Base-by-base conservation (phyloP, 148 eudicot species). In the Linanthus parryae region DNA sequence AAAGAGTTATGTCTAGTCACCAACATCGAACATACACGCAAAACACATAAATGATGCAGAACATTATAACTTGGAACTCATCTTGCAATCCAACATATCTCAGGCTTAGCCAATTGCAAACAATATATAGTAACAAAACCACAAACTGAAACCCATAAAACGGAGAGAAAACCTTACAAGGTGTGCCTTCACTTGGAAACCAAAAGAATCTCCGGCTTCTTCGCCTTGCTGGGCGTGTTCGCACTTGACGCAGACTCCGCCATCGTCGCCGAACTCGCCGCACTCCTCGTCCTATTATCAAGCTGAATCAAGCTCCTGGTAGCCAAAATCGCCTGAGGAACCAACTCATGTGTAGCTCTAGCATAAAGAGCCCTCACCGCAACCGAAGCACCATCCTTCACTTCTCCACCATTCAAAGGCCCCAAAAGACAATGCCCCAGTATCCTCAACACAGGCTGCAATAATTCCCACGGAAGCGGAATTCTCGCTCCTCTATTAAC, bases 391-490 rank as follows among this genome's bases (percentile, higher is more conserved):
- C 72, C 67, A 37, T 81, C 73, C 65, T 67, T 84, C 26, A 91
- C 76, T 26, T 76, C 87, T 18, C 68, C 71, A 0, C 65, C 59
- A 68, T 72, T 71, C 25, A 83, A 61, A n/a, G 85, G 95, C 11
- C 78, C 95, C 66, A 86, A 52, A 30, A 91, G 74, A 52, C 95
- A 91, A 48, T 91, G 98, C 9, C 89, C 98, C 14, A 91, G 59
- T 26, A 91, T 83, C 63, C 95, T 83, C 54, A 90, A 50, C 48
- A 76, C 45, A 0, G 95, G 97, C 76, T 85, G 97, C 53, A 85
- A 46, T 26, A 90, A 63, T 73, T 90, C 97, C 97, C 95, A 90
- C 0, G 97, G 88, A 35, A 90, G 74, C 3, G 91, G 85, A 70
- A 85, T 83, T 37, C 83, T 67, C 12, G 48, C 62, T 18, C 77